These are phyloP conservation scores for Fusarium nisikadoi DNA, from an alignment of 2,329 filamentous ascomycete genomes.

Conservation along the genomic window DNA sequence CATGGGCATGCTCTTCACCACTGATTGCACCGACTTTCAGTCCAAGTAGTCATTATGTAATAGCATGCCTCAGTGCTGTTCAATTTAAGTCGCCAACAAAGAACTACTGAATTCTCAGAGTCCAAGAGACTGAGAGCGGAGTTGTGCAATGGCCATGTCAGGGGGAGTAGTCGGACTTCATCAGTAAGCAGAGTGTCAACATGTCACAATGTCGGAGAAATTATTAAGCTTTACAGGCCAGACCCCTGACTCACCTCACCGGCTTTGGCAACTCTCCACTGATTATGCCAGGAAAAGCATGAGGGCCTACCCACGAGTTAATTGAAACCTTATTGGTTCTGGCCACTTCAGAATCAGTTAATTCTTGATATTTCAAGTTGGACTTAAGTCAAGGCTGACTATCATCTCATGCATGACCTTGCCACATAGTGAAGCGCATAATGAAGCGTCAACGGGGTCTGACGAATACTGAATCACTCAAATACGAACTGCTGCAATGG, in stretches of 20 bases:
- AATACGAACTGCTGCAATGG: too few species aligned
- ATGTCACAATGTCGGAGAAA: not conserved
- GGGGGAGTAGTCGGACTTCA: not conserved
- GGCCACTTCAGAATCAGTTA: not conserved
- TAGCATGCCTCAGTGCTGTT: not conserved
- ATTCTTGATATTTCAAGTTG: not conserved
- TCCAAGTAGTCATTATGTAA: not conserved
- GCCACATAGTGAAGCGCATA: too few species aligned
- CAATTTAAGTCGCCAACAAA: not conserved
- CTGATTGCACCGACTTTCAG: not conserved
- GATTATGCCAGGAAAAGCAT: not conserved
- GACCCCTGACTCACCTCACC: not conserved
- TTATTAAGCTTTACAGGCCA: not conserved
- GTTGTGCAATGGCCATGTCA: not conserved
- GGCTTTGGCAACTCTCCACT: not conserved
- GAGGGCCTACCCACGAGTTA: not conserved
- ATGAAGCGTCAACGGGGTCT: too few species aligned
- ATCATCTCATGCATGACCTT: not conserved
- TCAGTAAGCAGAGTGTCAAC: not conserved
- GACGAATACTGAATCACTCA: too few species aligned
- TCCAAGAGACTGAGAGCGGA: fast-evolving
- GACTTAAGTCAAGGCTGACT: not conserved
- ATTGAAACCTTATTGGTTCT: not conserved
- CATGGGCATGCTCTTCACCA: not conserved
- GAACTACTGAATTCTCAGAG: not conserved